Base-by-base conservation (phyloP, 2,329 filamentous ascomycete species). In the Catunica adiposa region DNA sequence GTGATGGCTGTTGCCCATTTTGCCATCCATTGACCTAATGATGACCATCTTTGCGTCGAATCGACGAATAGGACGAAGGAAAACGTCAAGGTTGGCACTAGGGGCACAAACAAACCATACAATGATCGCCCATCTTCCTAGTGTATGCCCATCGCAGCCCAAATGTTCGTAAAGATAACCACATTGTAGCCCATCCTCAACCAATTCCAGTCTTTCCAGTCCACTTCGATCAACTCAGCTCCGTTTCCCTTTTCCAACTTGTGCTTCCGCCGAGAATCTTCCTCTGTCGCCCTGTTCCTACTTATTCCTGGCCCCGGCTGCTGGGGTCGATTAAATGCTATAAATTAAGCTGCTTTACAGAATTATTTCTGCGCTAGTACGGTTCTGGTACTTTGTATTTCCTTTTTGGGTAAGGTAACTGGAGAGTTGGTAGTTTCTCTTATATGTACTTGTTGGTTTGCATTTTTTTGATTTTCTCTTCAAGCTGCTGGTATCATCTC, bases 401-500 rank as follows among this genome's bases (percentile, higher is more conserved):
- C 44, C 44, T 25, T 48, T 48, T 48, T 23, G 9, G 44, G 22
- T 14, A 11, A 14, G 29, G 29, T 34, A 34, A 11, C 29, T 20
- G 11, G 44, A 8, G 15, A 15, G n/a, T 48, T 48, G 44, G 44
- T 20, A 25, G 22, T 3, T 48, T 17, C 22, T 48, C 44, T 48
- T 48, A 48, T 48, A 48, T 11, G n/a, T 48, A 14, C 17, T 48
- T 48, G 44, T 25, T 48, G 44, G 15, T 48, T 48, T 48, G 17
- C 44, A 25, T 26, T 25, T 48, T 48, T 15, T n/a, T 26, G 29
- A 23, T 48, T 23, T 48, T 48, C 11, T 11, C 23, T 14, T 9
- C n/a, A n/a, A n/a, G n/a, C n/a, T n/a, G n/a, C n/a, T n/a, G n/a
- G n/a, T n/a, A n/a, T n/a, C n/a, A n/a, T n/a, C n/a, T n/a, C n/a